These are phyloP conservation scores for Pseudopediastrum boryanum DNA, from an alignment of 139 green algal species.

Conservation along the genomic window DNA sequence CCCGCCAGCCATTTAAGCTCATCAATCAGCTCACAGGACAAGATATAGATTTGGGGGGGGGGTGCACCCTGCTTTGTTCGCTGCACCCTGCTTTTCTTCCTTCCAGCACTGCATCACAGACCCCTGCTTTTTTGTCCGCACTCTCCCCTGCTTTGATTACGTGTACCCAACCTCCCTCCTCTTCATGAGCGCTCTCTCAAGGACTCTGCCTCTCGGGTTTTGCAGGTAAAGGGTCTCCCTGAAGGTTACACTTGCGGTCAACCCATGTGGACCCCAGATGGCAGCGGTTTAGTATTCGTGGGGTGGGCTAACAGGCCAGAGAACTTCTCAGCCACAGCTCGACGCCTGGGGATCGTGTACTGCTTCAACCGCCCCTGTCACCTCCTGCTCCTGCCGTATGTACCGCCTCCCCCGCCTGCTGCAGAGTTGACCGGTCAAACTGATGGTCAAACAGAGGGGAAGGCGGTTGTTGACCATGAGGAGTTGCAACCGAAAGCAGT, in stretches of 20 bases:
- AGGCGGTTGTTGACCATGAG: not conserved
- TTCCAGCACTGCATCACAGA: too few species aligned
- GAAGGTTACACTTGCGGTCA: slow-evolving; percentile 57
- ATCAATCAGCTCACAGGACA: too few species aligned
- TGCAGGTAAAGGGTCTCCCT: slow-evolving; percentile 30
- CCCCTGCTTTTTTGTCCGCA: too few species aligned
- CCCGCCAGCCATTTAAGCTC: too few species aligned
- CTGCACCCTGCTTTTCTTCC: too few species aligned
- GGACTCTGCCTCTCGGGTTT: slow-evolving; percentile 49
- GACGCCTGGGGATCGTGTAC: slow-evolving; percentile 83
- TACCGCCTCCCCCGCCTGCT: not conserved
- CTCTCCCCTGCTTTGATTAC: too few species aligned
- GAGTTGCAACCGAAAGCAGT: slow-evolving; percentile 1
- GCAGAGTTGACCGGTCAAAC: not conserved
- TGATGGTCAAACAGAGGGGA: not conserved
- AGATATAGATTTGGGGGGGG: too few species aligned
- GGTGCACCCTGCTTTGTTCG: too few species aligned
- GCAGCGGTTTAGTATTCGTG: slow-evolving; percentile 68
- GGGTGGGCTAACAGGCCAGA: slow-evolving; percentile 69
- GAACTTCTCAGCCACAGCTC: slow-evolving; percentile 67
- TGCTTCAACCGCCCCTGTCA: slow-evolving; percentile 87
- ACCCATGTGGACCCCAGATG: slow-evolving; percentile 72
- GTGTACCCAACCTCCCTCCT: too few species aligned
- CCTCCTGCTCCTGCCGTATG: slow-evolving; percentile 54
- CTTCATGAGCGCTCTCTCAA: too few species aligned